Percentiles rank a stretch among this genome's conserved stretches.
phyloP scores from a whole-genome alignment of 2,329 filamentous ascomycete genomes.

The Aspergillus flavus region DNA sequence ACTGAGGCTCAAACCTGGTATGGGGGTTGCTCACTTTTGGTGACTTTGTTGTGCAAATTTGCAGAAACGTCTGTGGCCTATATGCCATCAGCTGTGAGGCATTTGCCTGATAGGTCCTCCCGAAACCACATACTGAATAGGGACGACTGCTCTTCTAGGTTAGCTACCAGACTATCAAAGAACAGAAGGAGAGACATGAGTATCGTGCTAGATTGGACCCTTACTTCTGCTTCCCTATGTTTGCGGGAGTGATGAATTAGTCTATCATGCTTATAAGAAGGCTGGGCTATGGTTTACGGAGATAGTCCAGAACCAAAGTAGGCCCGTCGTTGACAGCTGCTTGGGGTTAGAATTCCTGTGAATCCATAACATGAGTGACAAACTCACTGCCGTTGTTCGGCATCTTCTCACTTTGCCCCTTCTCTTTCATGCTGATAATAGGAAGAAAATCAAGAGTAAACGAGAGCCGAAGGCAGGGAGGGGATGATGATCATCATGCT shows the following conservation, averaged over 20 bases:
- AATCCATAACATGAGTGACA: no score
- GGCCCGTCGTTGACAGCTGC: constrained; percentile 32
- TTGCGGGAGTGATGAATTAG: not conserved
- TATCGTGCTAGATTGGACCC: not conserved
- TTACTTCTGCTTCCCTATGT: constrained; percentile 54
- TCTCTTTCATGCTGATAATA: constrained; percentile 40
- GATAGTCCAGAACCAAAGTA: constrained; percentile 53
- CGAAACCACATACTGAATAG: constrained; percentile 49
- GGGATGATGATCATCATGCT: not conserved
- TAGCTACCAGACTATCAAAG: not conserved
- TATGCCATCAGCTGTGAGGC: not conserved
- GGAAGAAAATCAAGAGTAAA: constrained; percentile 8
- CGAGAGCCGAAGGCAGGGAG: not conserved
- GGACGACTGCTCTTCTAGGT: constrained; percentile 46
- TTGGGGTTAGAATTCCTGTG: not conserved
- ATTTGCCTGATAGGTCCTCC: not conserved
- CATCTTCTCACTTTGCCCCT: constrained; percentile 38
- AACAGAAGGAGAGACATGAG: not conserved
- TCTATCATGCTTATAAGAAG: not conserved
- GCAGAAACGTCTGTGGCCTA: constrained; percentile 60
- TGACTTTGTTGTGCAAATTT: constrained; percentile 64
- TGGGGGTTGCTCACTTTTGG: constrained; percentile 49
- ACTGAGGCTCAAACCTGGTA: not conserved
- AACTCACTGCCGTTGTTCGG: constrained; percentile 34
- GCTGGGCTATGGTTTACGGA: constrained; percentile 42